phyloP scores from a whole-genome alignment of 2,329 filamentous ascomycete genomes.

The Sporothrix dimorphospora region DNA sequence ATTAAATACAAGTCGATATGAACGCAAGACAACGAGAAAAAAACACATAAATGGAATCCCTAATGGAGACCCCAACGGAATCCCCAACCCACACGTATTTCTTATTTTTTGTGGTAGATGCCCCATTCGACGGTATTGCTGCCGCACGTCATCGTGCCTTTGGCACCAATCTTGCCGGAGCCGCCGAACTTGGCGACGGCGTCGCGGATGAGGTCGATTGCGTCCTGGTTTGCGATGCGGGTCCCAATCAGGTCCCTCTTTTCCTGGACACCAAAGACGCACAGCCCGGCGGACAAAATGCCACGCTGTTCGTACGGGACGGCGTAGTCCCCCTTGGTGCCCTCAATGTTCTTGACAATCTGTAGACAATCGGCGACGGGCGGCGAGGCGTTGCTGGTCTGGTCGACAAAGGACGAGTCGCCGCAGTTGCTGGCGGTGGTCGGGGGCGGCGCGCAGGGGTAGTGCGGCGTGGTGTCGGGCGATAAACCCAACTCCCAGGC shows the following conservation, averaged over 20 bases:
- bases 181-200: background rate
- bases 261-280: background rate
- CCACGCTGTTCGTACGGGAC: background rate
- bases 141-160: background rate
- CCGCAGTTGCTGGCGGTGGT: background rate
- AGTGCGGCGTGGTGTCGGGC: background rate
- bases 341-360: background rate
- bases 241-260: background rate
- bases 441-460: background rate
- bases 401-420: background rate
- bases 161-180: background rate
- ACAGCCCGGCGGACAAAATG: background rate
- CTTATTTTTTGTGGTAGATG: background rate
- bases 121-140: background rate
- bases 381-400: background rate
- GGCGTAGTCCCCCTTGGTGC: background rate
- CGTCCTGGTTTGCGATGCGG: background rate
- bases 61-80: no score
- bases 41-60: no score
- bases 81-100: no score
- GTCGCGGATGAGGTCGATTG: background rate
- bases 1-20: no score
- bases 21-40: no score
- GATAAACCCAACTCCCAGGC: background rate
- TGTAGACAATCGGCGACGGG: background rate